Evolutionary conservation across 2,329 filamentous ascomycete species (phyloP).

Genomic region (Trichoderma afroharzianum): DNA sequence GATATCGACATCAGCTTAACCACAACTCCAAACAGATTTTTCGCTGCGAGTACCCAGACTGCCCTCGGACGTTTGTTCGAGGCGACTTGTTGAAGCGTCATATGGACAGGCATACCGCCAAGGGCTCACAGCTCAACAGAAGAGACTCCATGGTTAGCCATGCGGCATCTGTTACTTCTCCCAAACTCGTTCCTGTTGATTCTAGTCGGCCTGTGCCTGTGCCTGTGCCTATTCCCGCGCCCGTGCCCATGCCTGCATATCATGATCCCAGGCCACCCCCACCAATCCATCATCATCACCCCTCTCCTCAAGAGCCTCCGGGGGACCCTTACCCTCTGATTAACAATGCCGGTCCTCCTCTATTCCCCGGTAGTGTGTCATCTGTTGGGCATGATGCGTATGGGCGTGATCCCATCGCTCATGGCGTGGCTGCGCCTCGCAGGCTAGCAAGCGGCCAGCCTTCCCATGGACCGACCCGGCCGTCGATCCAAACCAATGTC

Average conservation of each 20-base stretch:
- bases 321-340: conserved; percentile 47
- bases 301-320: conserved; percentile 43
- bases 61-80: conserved; percentile 84
- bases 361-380: conserved; percentile 25
- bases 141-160: conserved; percentile 54
- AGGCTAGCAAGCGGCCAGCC: conserved; percentile 30
- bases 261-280: conserved; percentile 34
- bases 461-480: conserved; percentile 38
- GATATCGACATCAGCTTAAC: conserved; percentile 88
- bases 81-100: conserved; percentile 88
- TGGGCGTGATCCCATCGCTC: not conserved
- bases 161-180: conserved; percentile 29
- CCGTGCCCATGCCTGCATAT: not conserved
- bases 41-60: conserved; percentile 87
- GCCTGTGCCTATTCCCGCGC: conserved; percentile 32
- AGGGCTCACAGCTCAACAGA: conserved; percentile 71
- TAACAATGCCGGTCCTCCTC: conserved; percentile 39
- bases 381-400: conserved; percentile 7
- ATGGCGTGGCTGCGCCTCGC: conserved; percentile 24
- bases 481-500: conserved; percentile 45
- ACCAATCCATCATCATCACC: conserved; percentile 45
- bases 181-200: conserved; percentile 44
- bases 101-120: conserved; percentile 74
- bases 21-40: conserved; percentile 96
- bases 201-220: conserved; percentile 34